Conservation (phyloP, 1,139 yeast genomes). For the Lodderomyces margitis region DNA sequence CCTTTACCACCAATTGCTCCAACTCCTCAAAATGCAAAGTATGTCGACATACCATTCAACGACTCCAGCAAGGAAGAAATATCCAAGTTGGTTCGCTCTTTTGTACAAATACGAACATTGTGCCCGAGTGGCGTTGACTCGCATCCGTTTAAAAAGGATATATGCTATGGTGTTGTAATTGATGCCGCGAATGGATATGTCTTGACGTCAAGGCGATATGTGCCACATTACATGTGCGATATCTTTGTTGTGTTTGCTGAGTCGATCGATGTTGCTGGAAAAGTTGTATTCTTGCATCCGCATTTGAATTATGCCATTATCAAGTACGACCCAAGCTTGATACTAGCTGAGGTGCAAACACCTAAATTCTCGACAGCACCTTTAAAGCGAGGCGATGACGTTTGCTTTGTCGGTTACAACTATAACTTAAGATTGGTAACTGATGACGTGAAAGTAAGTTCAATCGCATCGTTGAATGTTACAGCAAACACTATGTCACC, state of each 20-base stretch:
- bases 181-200: constrained; percentile 81
- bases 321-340: constrained; percentile 72
- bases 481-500: constrained; percentile 72
- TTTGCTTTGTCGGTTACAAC: constrained; percentile 78
- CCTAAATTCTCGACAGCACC: constrained; percentile 61
- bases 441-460: constrained; percentile 75
- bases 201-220: constrained; percentile 70
- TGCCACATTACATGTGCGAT: constrained; percentile 86
- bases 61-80: constrained; percentile 46
- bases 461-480: constrained; percentile 69
- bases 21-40: constrained; percentile 62
- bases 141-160: constrained; percentile 57
- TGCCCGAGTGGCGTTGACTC: constrained; percentile 77
- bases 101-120: constrained; percentile 66
- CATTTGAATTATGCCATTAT: constrained; percentile 82
- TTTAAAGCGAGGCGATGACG: constrained; percentile 71
- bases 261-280: constrained; percentile 76
- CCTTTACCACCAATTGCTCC: constrained; percentile 52
- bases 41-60: constrained; percentile 65
- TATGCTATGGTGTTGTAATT: constrained; percentile 75
- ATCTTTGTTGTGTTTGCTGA: constrained; percentile 80
- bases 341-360: constrained; percentile 46
- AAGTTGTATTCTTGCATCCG: constrained; percentile 83
- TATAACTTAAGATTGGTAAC: constrained; percentile 67
- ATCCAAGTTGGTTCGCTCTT: constrained; percentile 48